These are phyloP conservation scores for Brettanomyces anomalus DNA, from an alignment of 805 yeast species.

Conservation along the genomic window DNA sequence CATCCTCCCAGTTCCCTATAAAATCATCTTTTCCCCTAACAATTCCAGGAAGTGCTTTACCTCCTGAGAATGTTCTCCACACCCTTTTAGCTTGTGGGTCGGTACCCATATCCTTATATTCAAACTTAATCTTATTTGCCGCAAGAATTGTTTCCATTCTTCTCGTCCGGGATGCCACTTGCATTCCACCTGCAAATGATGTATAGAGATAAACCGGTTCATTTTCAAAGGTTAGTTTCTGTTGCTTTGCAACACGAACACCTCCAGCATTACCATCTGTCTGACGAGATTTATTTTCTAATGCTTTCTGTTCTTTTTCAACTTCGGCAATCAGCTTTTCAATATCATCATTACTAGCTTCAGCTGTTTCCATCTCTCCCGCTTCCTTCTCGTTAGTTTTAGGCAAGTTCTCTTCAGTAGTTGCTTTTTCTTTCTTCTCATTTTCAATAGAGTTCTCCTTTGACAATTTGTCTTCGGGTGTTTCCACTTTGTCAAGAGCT, in stretches of 20 bases:
- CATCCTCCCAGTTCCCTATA: conserved; percentile 78
- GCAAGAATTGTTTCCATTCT: conserved; percentile 63
- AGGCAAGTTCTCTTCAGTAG: background rate
- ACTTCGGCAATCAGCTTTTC: conserved; percentile 22
- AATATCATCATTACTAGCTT: conserved; percentile 12
- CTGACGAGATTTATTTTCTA: conserved; percentile 1
- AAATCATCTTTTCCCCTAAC: conserved; percentile 75
- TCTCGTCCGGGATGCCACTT: conserved; percentile 69
- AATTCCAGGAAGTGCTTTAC: conserved; percentile 74
- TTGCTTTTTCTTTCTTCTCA: conserved; percentile 3
- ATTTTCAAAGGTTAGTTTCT: conserved; percentile 29
- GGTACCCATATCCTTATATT: conserved; percentile 74
- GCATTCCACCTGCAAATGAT: conserved; percentile 82
- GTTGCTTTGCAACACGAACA: conserved; percentile 25
- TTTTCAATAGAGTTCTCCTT: conserved; percentile 1
- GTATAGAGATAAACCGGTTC: conserved; percentile 74
- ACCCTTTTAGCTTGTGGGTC: conserved; percentile 77
- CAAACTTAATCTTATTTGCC: conserved; percentile 62
- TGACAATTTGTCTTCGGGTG: background rate
- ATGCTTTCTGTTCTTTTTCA: conserved; percentile 13
- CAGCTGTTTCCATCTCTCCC: conserved; percentile 5
- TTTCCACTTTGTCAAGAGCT: conserved; percentile 3
- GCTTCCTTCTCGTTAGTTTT: conserved; percentile 4
- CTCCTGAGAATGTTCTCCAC: conserved; percentile 70
- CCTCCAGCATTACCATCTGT: conserved; percentile 12